These are phyloP conservation scores for Allantophomopsis lycopodina DNA, from an alignment of 2,329 filamentous ascomycete genomes.

Conservation along the genomic window DNA sequence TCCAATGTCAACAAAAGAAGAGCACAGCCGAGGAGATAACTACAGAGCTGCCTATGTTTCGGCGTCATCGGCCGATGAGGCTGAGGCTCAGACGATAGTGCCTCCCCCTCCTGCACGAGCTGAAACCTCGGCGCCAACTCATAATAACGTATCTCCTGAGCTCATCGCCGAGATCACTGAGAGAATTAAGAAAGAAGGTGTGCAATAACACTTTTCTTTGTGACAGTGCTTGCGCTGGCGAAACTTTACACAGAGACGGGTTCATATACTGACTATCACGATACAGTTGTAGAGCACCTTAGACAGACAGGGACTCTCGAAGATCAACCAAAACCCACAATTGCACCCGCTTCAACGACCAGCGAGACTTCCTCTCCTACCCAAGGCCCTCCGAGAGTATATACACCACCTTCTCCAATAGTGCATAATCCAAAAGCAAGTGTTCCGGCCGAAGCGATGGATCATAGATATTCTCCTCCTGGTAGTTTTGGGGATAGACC, in stretches of 20 bases:
- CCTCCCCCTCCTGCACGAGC: too few relatives aligned
- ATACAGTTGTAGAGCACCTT: slow-evolving; percentile 17
- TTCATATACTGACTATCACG: slow-evolving; percentile 5
- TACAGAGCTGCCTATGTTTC: too few relatives aligned
- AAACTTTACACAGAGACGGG: slow-evolving; percentile 16
- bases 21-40: too few relatives aligned
- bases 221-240: slow-evolving; percentile 5
- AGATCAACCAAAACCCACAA: slow-evolving; percentile 19
- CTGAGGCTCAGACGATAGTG: too few relatives aligned
- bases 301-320: slow-evolving; percentile 18
- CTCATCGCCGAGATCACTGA: slow-evolving; percentile 47
- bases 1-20: too few relatives aligned
- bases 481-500: slow-evolving; percentile 19
- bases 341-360: slow-evolving; percentile 24
- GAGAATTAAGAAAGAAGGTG: slow-evolving; percentile 38
- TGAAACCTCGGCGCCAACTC: not conserved
- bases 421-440: slow-evolving; percentile 13
- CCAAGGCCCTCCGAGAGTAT: slow-evolving; percentile 23
- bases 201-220: slow-evolving; percentile 14
- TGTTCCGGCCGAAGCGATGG: slow-evolving; percentile 17
- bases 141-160: slow-evolving; percentile 38
- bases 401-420: slow-evolving; percentile 39
- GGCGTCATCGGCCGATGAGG: too few relatives aligned
- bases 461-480: slow-evolving; percentile 12
- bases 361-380: slow-evolving; percentile 31